phyloP scores from a whole-genome alignment of 805 yeast genomes.

The Trichomonascus vanleenenianus region DNA sequence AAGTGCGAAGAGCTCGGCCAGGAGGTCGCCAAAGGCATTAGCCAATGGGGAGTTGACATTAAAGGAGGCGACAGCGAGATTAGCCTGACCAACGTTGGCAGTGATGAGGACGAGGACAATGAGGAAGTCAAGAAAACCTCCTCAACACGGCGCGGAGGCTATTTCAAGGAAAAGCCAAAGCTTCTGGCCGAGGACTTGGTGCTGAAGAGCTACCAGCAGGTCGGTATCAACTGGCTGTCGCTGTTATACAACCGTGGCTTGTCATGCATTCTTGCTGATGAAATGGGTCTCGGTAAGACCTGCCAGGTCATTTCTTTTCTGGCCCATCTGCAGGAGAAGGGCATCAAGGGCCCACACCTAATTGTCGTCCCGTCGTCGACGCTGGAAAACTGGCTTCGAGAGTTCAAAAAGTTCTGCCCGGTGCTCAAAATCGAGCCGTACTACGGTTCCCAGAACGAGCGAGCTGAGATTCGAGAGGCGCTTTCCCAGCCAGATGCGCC shows the following conservation, averaged over 20 bases:
- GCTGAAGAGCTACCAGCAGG: constrained; percentile 86
- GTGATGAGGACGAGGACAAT: constrained; percentile 28
- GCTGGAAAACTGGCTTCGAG: constrained; percentile 94
- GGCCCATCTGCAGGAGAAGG: constrained; percentile 70
- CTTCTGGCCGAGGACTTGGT: constrained; percentile 54
- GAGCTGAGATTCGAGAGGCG: constrained; percentile 74
- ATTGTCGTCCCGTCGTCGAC: constrained; percentile 96
- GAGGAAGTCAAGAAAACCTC: constrained; percentile 21
- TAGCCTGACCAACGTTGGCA: constrained; percentile 11
- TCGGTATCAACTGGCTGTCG: constrained; percentile 92
- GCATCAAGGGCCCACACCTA: constrained; percentile 73
- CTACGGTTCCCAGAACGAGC: constrained; percentile 79
- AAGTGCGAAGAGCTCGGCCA: constrained; percentile 75
- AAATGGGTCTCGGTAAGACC: constrained; percentile 95
- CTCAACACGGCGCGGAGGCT: constrained; percentile 4
- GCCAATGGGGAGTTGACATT: constrained; percentile 80
- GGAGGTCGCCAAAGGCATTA: constrained; percentile 61
- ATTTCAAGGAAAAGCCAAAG: constrained; percentile 62
- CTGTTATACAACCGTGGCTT: constrained; percentile 67
- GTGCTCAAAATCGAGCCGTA: constrained; percentile 75
- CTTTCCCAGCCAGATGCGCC: constrained; percentile 41
- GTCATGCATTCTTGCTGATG: constrained; percentile 95
- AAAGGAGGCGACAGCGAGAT: background rate
- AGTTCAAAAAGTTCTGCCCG: constrained; percentile 85
- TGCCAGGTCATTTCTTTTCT: constrained; percentile 92